Percentiles rank a stretch among this genome's conserved stretches.
phyloP scores from a whole-genome alignment of 78 protist species.

The Emiliania huxleyi region DNA sequence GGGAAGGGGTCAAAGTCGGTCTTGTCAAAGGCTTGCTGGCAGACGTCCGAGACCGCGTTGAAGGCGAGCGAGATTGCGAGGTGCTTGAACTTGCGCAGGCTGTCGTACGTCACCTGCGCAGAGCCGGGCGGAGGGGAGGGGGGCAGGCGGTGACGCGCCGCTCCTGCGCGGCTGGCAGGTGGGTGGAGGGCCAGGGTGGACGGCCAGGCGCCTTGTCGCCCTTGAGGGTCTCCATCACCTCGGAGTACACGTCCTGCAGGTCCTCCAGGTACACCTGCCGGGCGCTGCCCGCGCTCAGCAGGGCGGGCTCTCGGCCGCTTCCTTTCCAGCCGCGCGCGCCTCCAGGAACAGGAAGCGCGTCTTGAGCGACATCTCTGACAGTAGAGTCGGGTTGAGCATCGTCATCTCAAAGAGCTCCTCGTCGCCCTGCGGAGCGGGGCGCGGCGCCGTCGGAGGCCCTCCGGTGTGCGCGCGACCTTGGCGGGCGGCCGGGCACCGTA shows the following conservation, averaged over 20 bases:
- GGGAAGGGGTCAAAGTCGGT: not conserved
- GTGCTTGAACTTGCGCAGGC: conserved; percentile 16
- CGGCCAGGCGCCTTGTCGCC: not conserved
- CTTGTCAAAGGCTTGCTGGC: not conserved
- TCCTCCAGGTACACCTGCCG: not conserved
- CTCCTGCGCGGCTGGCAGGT: too few species aligned
- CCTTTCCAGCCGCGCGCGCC: too few species aligned
- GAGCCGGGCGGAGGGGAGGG: not conserved
- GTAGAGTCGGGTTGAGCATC: not conserved
- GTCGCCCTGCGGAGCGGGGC: too few species aligned
- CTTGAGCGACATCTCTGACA: not conserved
- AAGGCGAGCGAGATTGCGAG: not conserved
- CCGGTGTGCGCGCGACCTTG: too few species aligned
- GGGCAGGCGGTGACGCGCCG: too few species aligned
- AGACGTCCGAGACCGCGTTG: conserved; percentile 6
- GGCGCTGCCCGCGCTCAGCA: too few species aligned
- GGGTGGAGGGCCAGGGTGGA: too few species aligned
- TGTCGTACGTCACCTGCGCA: not conserved
- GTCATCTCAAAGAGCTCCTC: not conserved
- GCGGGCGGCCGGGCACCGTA: not conserved
- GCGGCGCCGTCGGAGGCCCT: too few species aligned
- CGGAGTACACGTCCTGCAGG: conserved; percentile 3
- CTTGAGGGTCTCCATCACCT: not conserved
- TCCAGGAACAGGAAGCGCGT: not conserved
- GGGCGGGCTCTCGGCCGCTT: too few species aligned